A percentile compares a stretch with the other conserved stretches of the same genome.
Conservation (phyloP, 495 filamentous ascomycete genomes). For the Collariella sp. region DNA sequence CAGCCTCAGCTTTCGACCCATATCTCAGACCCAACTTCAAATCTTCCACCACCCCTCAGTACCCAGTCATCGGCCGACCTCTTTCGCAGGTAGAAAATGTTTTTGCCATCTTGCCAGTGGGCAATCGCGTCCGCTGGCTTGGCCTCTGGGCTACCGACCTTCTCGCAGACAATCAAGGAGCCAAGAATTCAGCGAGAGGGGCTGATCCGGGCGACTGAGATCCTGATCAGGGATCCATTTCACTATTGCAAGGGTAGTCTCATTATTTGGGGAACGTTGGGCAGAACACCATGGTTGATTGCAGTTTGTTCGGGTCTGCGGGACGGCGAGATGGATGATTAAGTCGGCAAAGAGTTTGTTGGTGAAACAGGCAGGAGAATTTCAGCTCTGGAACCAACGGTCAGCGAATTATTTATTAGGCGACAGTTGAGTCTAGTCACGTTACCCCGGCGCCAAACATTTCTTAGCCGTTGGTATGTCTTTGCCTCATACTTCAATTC, state of each 20-base stretch:
- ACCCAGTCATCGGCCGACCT: background rate
- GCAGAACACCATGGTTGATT: background rate
- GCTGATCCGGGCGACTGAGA: background rate
- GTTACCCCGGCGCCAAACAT: too few relatives aligned
- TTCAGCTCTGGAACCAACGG: too few relatives aligned
- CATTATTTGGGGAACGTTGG: background rate
- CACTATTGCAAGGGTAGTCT: background rate
- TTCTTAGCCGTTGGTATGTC: too few relatives aligned
- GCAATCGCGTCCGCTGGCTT: background rate
- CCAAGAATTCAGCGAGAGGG: background rate
- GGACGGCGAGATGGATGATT: too few relatives aligned
- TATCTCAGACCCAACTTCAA: too few relatives aligned
- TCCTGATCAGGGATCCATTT: background rate
- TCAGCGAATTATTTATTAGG: too few relatives aligned
- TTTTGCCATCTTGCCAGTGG: constrained; percentile 2
- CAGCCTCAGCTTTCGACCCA: too few relatives aligned
- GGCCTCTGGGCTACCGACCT: background rate
- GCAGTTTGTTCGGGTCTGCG: background rate
- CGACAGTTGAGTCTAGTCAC: too few relatives aligned
- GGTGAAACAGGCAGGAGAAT: too few relatives aligned
- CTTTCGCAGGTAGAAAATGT: constrained; percentile 1
- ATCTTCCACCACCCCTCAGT: too few relatives aligned
- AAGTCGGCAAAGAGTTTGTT: too few relatives aligned
- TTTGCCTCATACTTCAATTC: too few relatives aligned
- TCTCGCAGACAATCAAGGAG: constrained; percentile 1